Conservation (phyloP, 805 yeast genomes). For the Lipomyces kockii region DNA sequence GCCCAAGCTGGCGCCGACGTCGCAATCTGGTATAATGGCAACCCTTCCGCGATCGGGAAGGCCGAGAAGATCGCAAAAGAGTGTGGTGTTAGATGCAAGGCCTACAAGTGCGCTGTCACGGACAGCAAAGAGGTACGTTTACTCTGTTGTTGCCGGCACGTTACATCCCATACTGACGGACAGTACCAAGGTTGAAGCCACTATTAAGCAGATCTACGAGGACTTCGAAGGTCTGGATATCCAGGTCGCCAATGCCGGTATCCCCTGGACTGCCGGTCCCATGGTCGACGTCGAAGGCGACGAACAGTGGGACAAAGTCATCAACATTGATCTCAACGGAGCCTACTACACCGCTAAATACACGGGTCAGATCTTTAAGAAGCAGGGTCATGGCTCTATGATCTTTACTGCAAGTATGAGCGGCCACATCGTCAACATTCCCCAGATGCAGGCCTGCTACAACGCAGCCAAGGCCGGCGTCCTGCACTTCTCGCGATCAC, state of each 20-base stretch:
- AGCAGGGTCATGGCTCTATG: slow-evolving; percentile 76
- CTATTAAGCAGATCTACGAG: slow-evolving; percentile 55
- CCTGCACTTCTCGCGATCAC: slow-evolving; percentile 71
- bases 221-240: slow-evolving; percentile 84
- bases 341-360: slow-evolving; percentile 76
- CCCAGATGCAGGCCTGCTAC: slow-evolving; percentile 84
- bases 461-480: slow-evolving; percentile 88
- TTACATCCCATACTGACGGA: neutral
- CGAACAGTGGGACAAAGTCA: slow-evolving; percentile 70
- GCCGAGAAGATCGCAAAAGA: slow-evolving; percentile 60
- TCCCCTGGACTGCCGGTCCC: slow-evolving; percentile 75
- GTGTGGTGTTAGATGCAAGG: slow-evolving; percentile 65
- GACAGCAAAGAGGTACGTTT: slow-evolving; percentile 47
- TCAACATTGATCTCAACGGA: slow-evolving; percentile 77
- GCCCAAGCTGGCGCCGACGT: slow-evolving; percentile 74
- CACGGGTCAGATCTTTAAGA: slow-evolving; percentile 73
- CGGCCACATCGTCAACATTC: slow-evolving; percentile 83
- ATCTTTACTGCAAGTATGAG: slow-evolving; percentile 89
- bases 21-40: slow-evolving; percentile 68
- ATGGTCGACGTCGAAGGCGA: slow-evolving; percentile 53
- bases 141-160: too few relatives aligned
- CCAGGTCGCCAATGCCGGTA: slow-evolving; percentile 89
- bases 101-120: slow-evolving; percentile 65
- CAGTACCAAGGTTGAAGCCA: slow-evolving; percentile 49
- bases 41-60: slow-evolving; percentile 61